Evolutionary conservation across 306 rosid genomes (phyloP), one percentile per base, ranked within the genome.

Genomic region (Malus domestica): DNA sequence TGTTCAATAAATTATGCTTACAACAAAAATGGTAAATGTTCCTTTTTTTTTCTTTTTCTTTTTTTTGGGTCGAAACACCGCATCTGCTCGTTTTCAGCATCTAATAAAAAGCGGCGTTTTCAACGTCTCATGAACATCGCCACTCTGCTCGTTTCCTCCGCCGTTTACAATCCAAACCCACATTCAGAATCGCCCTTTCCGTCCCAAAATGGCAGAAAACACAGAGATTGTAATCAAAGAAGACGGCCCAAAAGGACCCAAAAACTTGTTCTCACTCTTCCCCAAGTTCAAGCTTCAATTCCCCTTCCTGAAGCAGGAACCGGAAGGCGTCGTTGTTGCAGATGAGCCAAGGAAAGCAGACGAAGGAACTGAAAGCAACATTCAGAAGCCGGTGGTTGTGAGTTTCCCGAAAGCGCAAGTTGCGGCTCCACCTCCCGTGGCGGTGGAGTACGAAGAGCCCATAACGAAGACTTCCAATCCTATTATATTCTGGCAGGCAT

Each of bases 401-500:
- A 79, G 79, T 38, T 90, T 92, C 55, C 93, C 99, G 0, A 88
- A 86, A 44, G 62, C 83, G 18, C 82, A 90, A 40, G 15, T 75
- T 14, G 74, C 63, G 40, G 86, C 77, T 72, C 84, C 89, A 30
- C 77, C 88, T 3, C 85, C 93, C 12, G 71, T 86, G 81, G 84
- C 85, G 76, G 76, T 82, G 62, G 91, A 95, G 29, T 69, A 72
- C 54, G 91, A 92, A 4, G 82, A 72, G 46, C 15, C 92, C 59
- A 19, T 68, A 25, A 40, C 40, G 1, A 90, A 81, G 83, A 88
- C 97, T 79, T 84, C 97, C 72, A 87, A 90, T 80, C 97, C 99
- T 20, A 15, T 85, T n/a, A 70, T 92, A 3, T 60, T 89, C 44
- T 95, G 93, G 91, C 99, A 95, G 99, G 98, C 88, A 83, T 49